Conservation (phyloP, 1,284 basidiomycete genomes). For the Malassezia japonica region DNA sequence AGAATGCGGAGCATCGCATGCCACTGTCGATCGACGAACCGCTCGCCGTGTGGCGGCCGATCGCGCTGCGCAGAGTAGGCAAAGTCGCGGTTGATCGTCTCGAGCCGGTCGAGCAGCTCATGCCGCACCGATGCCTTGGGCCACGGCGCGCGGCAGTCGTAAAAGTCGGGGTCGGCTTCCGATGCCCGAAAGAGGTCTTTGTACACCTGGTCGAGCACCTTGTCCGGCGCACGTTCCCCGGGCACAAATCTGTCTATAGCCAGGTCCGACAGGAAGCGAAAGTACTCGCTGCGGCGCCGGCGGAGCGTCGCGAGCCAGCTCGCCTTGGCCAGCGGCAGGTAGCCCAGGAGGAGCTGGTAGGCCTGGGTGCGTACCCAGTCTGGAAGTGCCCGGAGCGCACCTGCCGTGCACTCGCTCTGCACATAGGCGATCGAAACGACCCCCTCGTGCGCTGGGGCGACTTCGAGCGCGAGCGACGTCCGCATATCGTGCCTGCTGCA, state of each 20-base stretch:
- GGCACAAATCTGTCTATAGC: too few species aligned
- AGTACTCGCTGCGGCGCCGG: conserved; percentile 35
- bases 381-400: conserved; percentile 24
- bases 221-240: conserved; percentile 15
- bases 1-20: conserved; percentile 43
- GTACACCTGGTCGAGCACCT: conserved; percentile 39
- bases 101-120: conserved; percentile 22
- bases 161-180: neutral
- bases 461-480: too few species aligned
- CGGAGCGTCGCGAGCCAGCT: conserved; percentile 29
- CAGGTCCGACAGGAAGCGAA: conserved; percentile 34
- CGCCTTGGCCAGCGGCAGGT: conserved; percentile 36
- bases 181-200: conserved; percentile 30
- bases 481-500: too few species aligned
- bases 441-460: too few species aligned
- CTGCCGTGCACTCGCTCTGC: conserved; percentile 18
- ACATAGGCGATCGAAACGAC: too few species aligned
- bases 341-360: conserved; percentile 42
- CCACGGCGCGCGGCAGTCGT: neutral
- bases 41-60: neutral
- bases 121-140: conserved; percentile 10
- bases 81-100: conserved; percentile 22
- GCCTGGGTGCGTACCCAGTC: conserved; percentile 40
- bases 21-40: conserved; percentile 27
- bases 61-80: neutral